Evolutionary conservation across 176 grass and related monocot genomes (phyloP), one percentile per base, ranked within the genome.

Genomic region (Juncus effusus): DNA sequence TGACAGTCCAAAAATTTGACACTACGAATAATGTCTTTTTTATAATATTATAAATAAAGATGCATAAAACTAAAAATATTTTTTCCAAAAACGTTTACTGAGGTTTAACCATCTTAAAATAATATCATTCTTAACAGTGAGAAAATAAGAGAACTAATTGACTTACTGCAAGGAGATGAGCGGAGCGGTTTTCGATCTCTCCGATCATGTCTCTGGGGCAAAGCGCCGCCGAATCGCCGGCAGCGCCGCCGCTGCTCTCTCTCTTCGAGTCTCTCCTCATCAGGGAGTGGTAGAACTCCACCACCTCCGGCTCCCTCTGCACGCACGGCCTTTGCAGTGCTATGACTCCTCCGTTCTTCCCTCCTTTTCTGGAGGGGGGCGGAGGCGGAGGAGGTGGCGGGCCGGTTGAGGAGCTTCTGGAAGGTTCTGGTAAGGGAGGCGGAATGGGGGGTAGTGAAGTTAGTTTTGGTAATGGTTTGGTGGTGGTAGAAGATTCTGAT

Each of bases 101-200:
- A 28, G 19, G 19, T 28, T 28, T 28, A 28, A 28, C 19, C 19
- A 28, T 28, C 19, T 28, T 28, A 28, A 28, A 28, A 28, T 28
- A 28, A 28, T 28, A 28, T 28, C 19, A 28, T 28, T 28, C 19
- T 28, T 28, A 28, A 28, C 19, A 28, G 19, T 28, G 19, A 28
- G 19, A 28, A 28, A 28, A 1, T 28, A 28, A 28, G 19, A 28
- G 19, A 74, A 66, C 2, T 28, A 28, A 60, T 35, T n/a, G 39
- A 56, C 89, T 87, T 69, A 99, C 95, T 62, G 95, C 95, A 60
- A 90, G 89, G 53, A 99, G 95, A 76, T 99, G 89, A 50, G 86
- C 64, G 12, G 95, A 99, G n/a, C 95, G 95, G 62, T 99, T 99
- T 80, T 99, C 89, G 73, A 99, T 99, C 45, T 99, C 89, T 62